These are phyloP conservation scores for Acanthamoeba royreba DNA, from an alignment of 208 protist genomes.

Conservation along the genomic window DNA sequence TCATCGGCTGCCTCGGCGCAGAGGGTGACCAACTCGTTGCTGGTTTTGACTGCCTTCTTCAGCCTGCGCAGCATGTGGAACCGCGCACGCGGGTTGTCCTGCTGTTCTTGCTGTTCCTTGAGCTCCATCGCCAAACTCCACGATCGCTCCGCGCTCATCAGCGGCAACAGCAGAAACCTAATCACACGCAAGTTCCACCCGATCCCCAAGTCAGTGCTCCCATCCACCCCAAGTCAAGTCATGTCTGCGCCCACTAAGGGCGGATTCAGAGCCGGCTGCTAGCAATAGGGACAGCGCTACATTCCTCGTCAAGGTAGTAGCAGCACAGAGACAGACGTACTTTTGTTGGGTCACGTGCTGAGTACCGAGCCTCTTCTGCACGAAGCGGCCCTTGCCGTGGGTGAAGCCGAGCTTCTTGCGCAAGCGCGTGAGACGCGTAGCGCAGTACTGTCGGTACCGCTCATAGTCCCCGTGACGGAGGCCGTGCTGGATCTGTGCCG, in stretches of 20 bases:
- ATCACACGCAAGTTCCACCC: background rate
- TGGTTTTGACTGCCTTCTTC: slow-evolving; percentile 49
- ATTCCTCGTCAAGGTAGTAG: background rate
- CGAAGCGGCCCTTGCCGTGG: slow-evolving; percentile 53
- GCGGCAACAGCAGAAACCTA: slow-evolving; percentile 44
- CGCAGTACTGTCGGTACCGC: slow-evolving; percentile 60
- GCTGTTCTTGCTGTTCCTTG: slow-evolving; percentile 8
- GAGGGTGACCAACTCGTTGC: slow-evolving; percentile 6
- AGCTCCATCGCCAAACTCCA: slow-evolving; percentile 63
- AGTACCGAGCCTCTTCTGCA: background rate
- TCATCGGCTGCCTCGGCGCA: slow-evolving; percentile 49
- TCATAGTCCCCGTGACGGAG: slow-evolving; percentile 60
- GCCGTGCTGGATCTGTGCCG: slow-evolving; percentile 52
- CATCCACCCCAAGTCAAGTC: too few relatives aligned
- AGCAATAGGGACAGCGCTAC: background rate
- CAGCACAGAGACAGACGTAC: background rate
- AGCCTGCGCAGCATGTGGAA: slow-evolving; percentile 50
- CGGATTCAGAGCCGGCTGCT: too few relatives aligned
- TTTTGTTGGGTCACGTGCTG: background rate
- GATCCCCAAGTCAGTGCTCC: background rate
- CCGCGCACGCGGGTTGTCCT: background rate
- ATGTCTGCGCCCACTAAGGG: too few relatives aligned
- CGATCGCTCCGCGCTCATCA: slow-evolving; percentile 49
- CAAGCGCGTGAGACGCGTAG: slow-evolving; percentile 35
- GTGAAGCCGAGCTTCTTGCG: slow-evolving; percentile 18